Conservation (phyloP, 768 basidiomycete genomes). For the Nidularia pulvinata region DNA sequence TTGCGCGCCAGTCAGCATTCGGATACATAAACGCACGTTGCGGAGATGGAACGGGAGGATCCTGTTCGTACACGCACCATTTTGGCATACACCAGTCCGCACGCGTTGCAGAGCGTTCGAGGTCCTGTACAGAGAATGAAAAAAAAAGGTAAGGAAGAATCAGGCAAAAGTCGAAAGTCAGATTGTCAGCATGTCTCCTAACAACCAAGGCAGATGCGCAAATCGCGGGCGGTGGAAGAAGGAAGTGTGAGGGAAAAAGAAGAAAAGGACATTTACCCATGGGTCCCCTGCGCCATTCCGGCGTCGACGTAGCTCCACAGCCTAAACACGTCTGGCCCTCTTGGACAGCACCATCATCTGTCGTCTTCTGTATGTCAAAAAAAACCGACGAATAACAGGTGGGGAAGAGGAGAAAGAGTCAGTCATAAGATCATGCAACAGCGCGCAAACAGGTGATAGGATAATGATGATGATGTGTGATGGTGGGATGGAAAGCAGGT, state of each 20-base stretch:
- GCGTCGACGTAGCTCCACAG: constrained; percentile 82
- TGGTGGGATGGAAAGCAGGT: not conserved
- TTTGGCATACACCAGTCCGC: constrained; percentile 87
- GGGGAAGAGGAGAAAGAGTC: not conserved
- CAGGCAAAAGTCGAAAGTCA: no score
- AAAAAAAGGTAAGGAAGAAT: not conserved
- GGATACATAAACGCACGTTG: not conserved
- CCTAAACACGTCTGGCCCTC: constrained; percentile 81
- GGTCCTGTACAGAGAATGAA: constrained; percentile 46
- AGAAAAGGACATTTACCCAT: constrained; percentile 51
- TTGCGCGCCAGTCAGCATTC: no score
- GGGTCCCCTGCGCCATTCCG: constrained; percentile 86
- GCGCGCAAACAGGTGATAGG: not conserved
- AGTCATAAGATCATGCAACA: not conserved
- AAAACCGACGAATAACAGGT: not conserved
- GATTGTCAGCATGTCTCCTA: no score
- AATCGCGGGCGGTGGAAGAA: no score
- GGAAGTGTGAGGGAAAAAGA: not conserved
- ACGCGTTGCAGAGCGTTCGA: constrained; percentile 83
- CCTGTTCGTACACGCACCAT: constrained; percentile 47
- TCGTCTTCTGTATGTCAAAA: constrained; percentile 18
- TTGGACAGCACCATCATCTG: constrained; percentile 38
- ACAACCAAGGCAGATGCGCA: no score
- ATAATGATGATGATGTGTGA: not conserved
- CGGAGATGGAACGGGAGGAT: constrained; percentile 1